Evolutionary conservation across 2,329 filamentous ascomycete genomes (phyloP), one percentile per base, ranked within the genome.

Genomic region (Calycina marina): DNA sequence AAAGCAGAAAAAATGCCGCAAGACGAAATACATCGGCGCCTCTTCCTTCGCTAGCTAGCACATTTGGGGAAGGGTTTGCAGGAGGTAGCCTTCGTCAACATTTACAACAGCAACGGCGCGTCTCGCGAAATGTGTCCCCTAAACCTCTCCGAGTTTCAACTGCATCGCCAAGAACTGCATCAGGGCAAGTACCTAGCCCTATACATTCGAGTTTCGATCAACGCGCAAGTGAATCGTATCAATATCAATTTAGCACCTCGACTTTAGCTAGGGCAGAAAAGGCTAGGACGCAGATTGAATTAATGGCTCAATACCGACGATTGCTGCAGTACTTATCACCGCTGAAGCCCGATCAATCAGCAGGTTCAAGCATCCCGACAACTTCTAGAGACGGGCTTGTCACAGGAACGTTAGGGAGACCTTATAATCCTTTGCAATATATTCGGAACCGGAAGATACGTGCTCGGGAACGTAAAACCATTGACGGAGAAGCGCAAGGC

Each of bases 361-460:
- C 52, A 2, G 52, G 57, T 2, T 57, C 58, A 4, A 51, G 56
- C n/a, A 63, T 57, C 29, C 54, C 60, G 3, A 57, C 59, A 0
- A 38, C 14, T 40, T 42, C 39, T 32, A 27, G 32, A n/a, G 34
- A 25, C 12, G 18, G 18, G 5, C 45, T 42, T 25, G 36, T 52
- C 39, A 36, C 41, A 30, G 58, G 40, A 47, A 57, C 29, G 43
- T 54, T 77, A 5, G 79, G 80, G 4, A 75, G 86, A 32, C 59
- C 64, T 2, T 96, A 96, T 52, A 93, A 98, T 51, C 90, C 88
- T 4, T 58, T 98, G 14, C 90, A 96, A 54, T 84, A 84, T 45
- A 80, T 96, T 34, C 77, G 90, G 13, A 96, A 98, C 50, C 71
- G 88, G 29, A 88, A 86, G 51, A 70, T 90, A 9, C 69, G 90